phyloP scores from a whole-genome alignment of 345 rosid genomes.

The Citrus sinensis region DVS_A1.0 CM039161.1:3719501-3720000 shows the following conservation, averaged over 20 bases:
- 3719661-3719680: background rate
- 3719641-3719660: background rate
- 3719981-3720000: conserved; percentile 71
- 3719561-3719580: no score
- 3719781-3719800: background rate
- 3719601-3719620: background rate
- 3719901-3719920: no score
- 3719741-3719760: background rate
- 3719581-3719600: no score
- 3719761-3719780: background rate
- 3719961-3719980: conserved; percentile 73
- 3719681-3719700: background rate
- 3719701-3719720: background rate
- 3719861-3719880: background rate
- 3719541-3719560: background rate
- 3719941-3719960: background rate
- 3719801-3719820: background rate
- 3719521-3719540: background rate
- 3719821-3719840: background rate
- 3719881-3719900: background rate
- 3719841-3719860: background rate
- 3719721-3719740: background rate
- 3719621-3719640: background rate
- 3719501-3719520: background rate
- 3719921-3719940: background rate